Evolutionary conservation across 371 early-diverging fungal genomes (phyloP).

Genomic region (Parasitella parasitica): DNA sequence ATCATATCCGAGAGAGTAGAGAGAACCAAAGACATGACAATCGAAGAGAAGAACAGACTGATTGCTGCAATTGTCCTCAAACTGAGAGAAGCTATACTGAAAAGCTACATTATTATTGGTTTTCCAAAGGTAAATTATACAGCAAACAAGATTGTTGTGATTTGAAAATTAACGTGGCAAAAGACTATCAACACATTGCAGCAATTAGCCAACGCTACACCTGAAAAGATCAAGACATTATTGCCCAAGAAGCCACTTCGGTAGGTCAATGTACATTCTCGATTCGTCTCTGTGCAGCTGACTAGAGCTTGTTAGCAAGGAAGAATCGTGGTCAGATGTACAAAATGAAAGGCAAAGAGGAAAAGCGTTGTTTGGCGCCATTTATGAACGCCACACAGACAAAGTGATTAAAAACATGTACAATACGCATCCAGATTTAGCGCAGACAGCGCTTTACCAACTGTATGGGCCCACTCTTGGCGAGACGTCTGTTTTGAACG

Average conservation of each 20-base stretch:
- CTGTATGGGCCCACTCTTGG: slow-evolving; percentile 36
- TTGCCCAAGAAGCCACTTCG: slow-evolving; percentile 20
- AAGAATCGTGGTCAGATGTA: slow-evolving; percentile 78
- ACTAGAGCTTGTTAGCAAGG: slow-evolving; percentile 5
- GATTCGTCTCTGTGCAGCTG: neutral
- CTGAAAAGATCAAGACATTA: slow-evolving; percentile 16
- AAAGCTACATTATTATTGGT: slow-evolving; percentile 34
- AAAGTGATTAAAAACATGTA: slow-evolving; percentile 31
- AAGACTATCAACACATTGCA: slow-evolving; percentile 42
- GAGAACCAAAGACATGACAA: neutral
- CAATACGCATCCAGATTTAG: slow-evolving; percentile 33
- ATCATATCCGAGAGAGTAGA: slow-evolving; percentile 15
- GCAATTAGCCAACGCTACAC: slow-evolving; percentile 21
- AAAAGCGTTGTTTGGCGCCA: slow-evolving; percentile 26
- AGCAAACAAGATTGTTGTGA: neutral
- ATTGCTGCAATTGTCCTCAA: slow-evolving; percentile 22
- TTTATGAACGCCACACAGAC: slow-evolving; percentile 33
- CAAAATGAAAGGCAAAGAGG: slow-evolving; percentile 63
- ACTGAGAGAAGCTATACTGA: slow-evolving; percentile 39
- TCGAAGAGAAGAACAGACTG: slow-evolving; percentile 8
- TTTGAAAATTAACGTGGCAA: neutral
- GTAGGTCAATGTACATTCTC: neutral
- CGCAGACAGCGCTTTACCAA: slow-evolving; percentile 37
- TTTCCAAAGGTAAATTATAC: slow-evolving; percentile 32
- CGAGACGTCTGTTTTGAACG: slow-evolving; percentile 23